Base-by-base conservation (phyloP, 345 rosid species). In the Alliaria petiolata region DNA sequence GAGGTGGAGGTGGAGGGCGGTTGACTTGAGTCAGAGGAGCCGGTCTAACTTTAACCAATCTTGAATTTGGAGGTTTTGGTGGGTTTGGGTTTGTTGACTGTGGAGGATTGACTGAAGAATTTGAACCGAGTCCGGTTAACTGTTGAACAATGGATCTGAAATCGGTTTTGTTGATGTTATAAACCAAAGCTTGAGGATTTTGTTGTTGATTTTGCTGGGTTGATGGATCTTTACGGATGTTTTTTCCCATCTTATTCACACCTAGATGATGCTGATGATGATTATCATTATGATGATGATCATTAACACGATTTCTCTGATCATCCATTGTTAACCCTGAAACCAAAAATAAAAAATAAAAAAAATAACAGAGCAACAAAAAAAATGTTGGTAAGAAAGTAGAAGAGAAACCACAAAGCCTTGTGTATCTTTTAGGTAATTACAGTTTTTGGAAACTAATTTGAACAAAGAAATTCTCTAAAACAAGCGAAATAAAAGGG, bases 111-210 rank as follows among this genome's bases (percentile, higher is more conserved):
- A 36, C 31, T 3, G 53, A 44, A 45, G 75, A 69, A 62, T 60
- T 17, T 14, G 96, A 82, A 30, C 87, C 89, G 1, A 91, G 85
- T 56, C 98, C 97, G 17, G 98, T 93, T 40, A 93, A 87, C 72
- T 87, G 90, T 79, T 93, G 98, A 83, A 90, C 98, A 45, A 90
- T 81, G 50, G 84, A 88, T 57, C 97, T 81, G 51, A 93, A 93
- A 57, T 93, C 92, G 56, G 83, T 88, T 91, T 90, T 93, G 90
- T 91, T 88, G 63, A 93, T 93, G 82, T 93, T 93, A 82, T 90
- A 93, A 74, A 93, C 95, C 78, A 88, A 90, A 71, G 96, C 93
- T 83, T 88, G 98, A 69, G 97, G 92, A 44, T 78, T 83, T 69
- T 80, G 86, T 51, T 81, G 80, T 52, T 84, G 85, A 56, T 78